Percentiles rank a stretch among this genome's conserved stretches.
Evolutionary conservation across 495 filamentous ascomycete genomes (phyloP).

Genomic region (Glarea lozoyensis): DNA sequence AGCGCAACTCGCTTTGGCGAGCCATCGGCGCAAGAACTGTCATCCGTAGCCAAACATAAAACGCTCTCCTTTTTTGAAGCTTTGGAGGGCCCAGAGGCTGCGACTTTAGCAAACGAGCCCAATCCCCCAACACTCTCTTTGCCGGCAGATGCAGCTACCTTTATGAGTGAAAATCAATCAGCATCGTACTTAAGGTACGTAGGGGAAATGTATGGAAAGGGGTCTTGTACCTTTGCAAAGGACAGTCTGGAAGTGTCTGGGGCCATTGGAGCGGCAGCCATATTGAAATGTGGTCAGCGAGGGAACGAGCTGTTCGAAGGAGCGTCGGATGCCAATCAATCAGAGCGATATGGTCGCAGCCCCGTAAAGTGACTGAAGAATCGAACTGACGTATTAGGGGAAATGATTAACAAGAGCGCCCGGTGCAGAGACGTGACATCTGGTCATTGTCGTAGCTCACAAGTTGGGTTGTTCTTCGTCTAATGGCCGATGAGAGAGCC

Average conservation of each 20-base stretch:
- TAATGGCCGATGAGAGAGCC: slow-evolving; percentile 2
- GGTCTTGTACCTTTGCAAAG: slow-evolving; percentile 47
- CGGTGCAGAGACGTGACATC: slow-evolving; percentile 23
- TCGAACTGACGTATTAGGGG: slow-evolving; percentile 20
- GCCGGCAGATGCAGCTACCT: slow-evolving; percentile 47
- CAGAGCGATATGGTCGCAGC: slow-evolving; percentile 18
- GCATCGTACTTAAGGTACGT: slow-evolving; percentile 2
- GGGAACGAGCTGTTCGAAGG: slow-evolving; percentile 10
- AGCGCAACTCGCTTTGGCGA: not conserved
- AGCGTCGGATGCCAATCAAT: slow-evolving; percentile 15
- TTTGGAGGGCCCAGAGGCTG: slow-evolving; percentile 6
- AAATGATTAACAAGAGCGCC: slow-evolving; percentile 23
- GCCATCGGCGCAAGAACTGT: not conserved
- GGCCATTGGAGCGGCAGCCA: slow-evolving; percentile 31
- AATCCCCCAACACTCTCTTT: slow-evolving; percentile 33
- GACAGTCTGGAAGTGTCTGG: slow-evolving; percentile 38
- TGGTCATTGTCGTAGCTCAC: slow-evolving; percentile 24
- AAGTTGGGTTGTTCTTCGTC: no score
- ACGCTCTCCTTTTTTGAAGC: slow-evolving; percentile 19
- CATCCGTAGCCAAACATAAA: slow-evolving; percentile 1
- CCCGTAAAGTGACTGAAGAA: slow-evolving; percentile 17
- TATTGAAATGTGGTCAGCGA: slow-evolving; percentile 16
- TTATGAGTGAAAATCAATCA: slow-evolving; percentile 2
- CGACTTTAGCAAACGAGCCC: slow-evolving; percentile 15
- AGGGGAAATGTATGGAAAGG: not conserved